Conservation (phyloP, 2,329 filamentous ascomycete genomes). For the Exophiala phaeomuriformis region DNA sequence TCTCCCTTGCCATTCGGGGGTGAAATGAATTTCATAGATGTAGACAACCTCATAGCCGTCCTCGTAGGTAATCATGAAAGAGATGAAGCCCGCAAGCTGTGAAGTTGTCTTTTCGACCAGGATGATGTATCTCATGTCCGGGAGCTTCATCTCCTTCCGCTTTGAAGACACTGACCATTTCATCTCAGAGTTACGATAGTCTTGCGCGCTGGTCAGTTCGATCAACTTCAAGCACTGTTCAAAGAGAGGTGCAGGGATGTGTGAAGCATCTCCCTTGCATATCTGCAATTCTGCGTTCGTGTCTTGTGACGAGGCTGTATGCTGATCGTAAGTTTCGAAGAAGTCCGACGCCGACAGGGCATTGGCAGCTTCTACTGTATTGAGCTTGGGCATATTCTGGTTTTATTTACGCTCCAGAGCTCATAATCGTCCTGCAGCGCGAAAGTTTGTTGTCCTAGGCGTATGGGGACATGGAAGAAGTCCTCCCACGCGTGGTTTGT, state of each 20-base stretch:
- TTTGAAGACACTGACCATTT: constrained; percentile 52
- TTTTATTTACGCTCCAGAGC: no score
- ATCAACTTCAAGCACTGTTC: constrained; percentile 49
- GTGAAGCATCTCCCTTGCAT: constrained; percentile 14
- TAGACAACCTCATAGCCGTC: constrained; percentile 52
- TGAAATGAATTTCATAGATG: constrained; percentile 56
- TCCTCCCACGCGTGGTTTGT: no score
- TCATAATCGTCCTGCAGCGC: no score
- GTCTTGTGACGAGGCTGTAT: constrained; percentile 11
- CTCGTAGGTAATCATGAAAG: constrained; percentile 53
- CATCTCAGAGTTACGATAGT: constrained; percentile 46
- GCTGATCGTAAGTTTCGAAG: constrained; percentile 28
- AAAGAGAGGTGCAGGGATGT: constrained; percentile 37
- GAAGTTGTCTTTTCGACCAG: constrained; percentile 25
- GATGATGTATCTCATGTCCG: constrained; percentile 53
- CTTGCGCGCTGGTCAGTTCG: constrained; percentile 45
- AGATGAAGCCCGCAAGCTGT: constrained; percentile 40
- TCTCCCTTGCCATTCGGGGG: constrained; percentile 37
- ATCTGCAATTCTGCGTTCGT: constrained; percentile 10
- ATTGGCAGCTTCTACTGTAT: constrained; percentile 28
- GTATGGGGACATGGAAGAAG: no score
- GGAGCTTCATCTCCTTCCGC: constrained; percentile 50
- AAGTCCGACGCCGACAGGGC: constrained; percentile 36
- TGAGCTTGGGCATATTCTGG: background rate
- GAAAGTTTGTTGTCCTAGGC: no score